phyloP scores from a whole-genome alignment of 2,329 filamentous ascomycete genomes.

The Reticulascus tulasneorum region DNA sequence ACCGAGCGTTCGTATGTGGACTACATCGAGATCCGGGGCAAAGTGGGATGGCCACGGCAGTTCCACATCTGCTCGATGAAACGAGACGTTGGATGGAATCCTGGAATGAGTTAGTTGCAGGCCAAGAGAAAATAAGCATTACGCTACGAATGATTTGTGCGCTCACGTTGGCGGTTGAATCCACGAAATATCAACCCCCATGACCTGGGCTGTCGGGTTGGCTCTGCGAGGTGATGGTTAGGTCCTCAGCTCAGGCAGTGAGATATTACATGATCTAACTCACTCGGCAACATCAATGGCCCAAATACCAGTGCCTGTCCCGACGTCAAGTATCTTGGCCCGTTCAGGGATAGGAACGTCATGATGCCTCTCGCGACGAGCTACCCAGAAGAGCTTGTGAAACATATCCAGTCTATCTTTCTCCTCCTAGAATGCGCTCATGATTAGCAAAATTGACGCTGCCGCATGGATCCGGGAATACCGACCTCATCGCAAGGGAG shows the following conservation, averaged over 20 bases:
- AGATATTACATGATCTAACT: conserved; percentile 23
- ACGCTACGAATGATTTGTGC: conserved; percentile 32
- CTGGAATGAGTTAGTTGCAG: conserved; percentile 36
- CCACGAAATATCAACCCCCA: conserved; percentile 35
- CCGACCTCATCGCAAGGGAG: conserved; percentile 73
- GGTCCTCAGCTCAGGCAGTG: conserved; percentile 31
- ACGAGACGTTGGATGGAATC: conserved; percentile 66
- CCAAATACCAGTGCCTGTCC: conserved; percentile 90
- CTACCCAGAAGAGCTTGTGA: conserved; percentile 70
- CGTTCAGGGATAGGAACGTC: conserved; percentile 11
- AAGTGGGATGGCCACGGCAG: conserved; percentile 67
- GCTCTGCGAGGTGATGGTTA: conserved; percentile 5
- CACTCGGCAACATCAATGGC: conserved; percentile 79
- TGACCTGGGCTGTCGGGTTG: conserved; percentile 19
- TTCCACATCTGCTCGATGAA: conserved; percentile 74
- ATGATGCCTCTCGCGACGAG: conserved; percentile 42
- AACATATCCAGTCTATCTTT: conserved; percentile 77
- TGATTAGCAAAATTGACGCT: conserved; percentile 2
- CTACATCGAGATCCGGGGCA: conserved; percentile 57
- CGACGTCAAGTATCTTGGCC: conserved; percentile 59
- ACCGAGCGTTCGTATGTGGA: conserved; percentile 75
- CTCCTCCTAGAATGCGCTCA: conserved; percentile 53
- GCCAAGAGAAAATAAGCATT: not conserved
- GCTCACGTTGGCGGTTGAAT: conserved; percentile 36
- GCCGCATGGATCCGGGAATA: not conserved